Conservation (phyloP, 1,284 basidiomycete genomes). For the Kwoniella shivajii region DNA sequence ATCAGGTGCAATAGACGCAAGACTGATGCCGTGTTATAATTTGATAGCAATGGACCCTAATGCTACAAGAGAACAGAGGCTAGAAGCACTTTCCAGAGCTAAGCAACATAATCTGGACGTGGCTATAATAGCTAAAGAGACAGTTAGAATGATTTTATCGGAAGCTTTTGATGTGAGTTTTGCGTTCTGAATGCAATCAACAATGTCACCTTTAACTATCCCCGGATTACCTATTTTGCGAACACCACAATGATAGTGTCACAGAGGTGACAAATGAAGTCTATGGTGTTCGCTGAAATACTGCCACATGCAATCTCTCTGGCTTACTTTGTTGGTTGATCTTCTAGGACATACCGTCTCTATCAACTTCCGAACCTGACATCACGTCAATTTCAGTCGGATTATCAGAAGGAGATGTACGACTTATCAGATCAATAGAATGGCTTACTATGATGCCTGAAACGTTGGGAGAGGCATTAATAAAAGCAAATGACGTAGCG, state of each 20-base stretch:
- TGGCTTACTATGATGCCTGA: slow-evolving; percentile 83
- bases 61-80: slow-evolving; percentile 67
- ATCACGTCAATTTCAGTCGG: slow-evolving; percentile 60
- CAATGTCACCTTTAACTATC: not conserved
- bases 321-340: slow-evolving; percentile 1
- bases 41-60: slow-evolving; percentile 67
- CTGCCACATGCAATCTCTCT: not conserved
- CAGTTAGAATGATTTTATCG: slow-evolving; percentile 74
- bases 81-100: slow-evolving; percentile 73
- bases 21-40: slow-evolving; percentile 7
- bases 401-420: slow-evolving; percentile 58
- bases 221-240: too few relatives aligned
- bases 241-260: too few relatives aligned
- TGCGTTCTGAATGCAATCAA: not conserved
- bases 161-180: slow-evolving; percentile 70
- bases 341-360: slow-evolving; percentile 34
- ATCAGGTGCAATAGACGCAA: not conserved
- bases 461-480: slow-evolving; percentile 75
- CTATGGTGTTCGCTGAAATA: not conserved
- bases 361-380: slow-evolving; percentile 49
- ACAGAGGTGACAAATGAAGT: not conserved
- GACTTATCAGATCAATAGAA: slow-evolving; percentile 84
- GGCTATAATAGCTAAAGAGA: slow-evolving; percentile 74
- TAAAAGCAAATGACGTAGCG: slow-evolving; percentile 80
- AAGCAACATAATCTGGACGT: slow-evolving; percentile 82